Evolutionary conservation across 1,284 basidiomycete species (phyloP), one percentile per base, ranked within the genome.

Genomic region (Sporisorium exsertum): DNA sequence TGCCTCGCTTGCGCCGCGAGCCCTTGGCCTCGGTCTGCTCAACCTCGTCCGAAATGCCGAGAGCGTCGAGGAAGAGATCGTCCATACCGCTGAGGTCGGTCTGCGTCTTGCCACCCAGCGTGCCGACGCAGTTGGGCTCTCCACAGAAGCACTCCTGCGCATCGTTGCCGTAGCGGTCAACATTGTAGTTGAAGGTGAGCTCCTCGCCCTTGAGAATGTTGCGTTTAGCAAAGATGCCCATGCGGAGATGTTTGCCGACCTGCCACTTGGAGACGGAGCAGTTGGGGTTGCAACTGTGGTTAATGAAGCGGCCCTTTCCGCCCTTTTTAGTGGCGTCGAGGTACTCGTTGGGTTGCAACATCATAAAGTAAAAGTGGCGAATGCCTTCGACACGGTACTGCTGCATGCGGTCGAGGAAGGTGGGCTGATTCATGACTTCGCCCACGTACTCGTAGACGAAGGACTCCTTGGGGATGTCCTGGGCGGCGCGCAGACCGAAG

Each of bases 251-350:
- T 35, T 90, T 88, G 12, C 94, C 96, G 15, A 99, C 91, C 18
- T 95, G 95, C 97, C 97, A 99, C 87, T 97, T 98, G 49, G 95
- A 94, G n/a, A 99, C 96, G 83, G 94, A 97, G 86, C 94, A 98
- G 83, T 99, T 99, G 10, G 97, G 97, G 78, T 92, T 94, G 86
- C 97, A 99, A 72, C 94, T 96, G 87, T 99, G 97, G 85, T 99
- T 99, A 33, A 95, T 93, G 84, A 99, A 99, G 8, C 97, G 92
- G 5, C 94, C 96, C 50, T 95, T 95, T 0, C 95, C 95, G 20
- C 97, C 97, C 81, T 92, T 92, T 86, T 97, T 97, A 1, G 97
- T 99, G 1, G 97, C 97, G 86, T 99, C 97, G 80, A 99, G 94
- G 87, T 94, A 99, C 94, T 99, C 95, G 79, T 97, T 95, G 81